Conservation (phyloP, 257 asterid species). For the Gardenia jasminoides region DNA sequence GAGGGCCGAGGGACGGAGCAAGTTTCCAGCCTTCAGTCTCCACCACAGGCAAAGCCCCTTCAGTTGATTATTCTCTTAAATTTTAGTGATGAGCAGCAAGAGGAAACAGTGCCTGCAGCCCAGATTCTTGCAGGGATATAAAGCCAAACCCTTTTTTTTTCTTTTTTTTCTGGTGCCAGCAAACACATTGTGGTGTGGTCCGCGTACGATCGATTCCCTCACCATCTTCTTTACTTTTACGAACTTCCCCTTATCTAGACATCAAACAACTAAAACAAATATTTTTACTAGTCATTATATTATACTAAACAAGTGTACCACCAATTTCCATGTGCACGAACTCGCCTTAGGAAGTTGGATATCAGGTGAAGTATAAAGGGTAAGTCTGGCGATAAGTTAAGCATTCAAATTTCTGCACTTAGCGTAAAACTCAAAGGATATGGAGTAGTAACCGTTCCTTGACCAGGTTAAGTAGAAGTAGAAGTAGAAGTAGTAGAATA, state of each 20-base stretch:
- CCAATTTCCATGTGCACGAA: background rate
- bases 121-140: conserved; percentile 24
- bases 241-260: background rate
- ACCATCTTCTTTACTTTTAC: background rate
- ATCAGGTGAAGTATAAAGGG: too few species aligned
- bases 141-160: conserved; percentile 12
- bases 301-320: background rate
- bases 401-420: too few species aligned
- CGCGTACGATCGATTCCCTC: background rate
- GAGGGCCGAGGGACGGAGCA: background rate
- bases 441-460: too few species aligned
- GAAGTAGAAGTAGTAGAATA: too few species aligned
- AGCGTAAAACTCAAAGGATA: too few species aligned
- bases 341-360: too few species aligned
- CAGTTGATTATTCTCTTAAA: background rate
- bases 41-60: background rate
- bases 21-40: background rate
- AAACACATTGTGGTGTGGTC: conserved; percentile 15
- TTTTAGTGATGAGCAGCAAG: background rate
- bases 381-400: too few species aligned
- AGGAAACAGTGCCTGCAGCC: conserved; percentile 9
- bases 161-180: background rate
- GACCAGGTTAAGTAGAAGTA: too few species aligned
- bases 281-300: background rate
- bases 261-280: conserved; percentile 9